phyloP scores from a whole-genome alignment of 495 filamentous ascomycete genomes.

The Hypoxylon rickii region DNA sequence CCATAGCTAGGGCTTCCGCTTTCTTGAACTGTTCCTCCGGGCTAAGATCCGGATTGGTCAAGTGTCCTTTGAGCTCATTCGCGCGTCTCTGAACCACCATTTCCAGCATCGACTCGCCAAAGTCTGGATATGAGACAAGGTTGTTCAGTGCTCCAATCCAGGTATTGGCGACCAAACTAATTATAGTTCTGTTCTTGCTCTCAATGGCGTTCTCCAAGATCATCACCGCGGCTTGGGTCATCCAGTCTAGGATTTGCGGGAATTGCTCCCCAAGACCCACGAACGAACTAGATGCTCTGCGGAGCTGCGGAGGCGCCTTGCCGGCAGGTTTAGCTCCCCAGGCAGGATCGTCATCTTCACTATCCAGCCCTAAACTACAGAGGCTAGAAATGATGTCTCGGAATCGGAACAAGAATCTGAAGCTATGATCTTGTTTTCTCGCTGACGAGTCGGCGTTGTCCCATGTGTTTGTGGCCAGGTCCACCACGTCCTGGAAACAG shows the following conservation, averaged over 20 bases:
- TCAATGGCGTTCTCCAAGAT: not conserved
- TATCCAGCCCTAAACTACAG: not conserved
- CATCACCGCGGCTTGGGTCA: conserved; percentile 2
- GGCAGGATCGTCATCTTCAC: not conserved
- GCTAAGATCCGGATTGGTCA: not conserved
- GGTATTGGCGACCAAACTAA: conserved; percentile 1
- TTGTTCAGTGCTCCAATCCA: conserved; percentile 4
- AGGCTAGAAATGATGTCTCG: not conserved
- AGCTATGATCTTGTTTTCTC: too few species aligned
- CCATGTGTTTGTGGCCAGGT: not conserved
- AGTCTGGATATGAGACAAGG: not conserved
- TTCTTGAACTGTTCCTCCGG: not conserved
- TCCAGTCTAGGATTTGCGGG: not conserved
- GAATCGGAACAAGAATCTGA: not conserved
- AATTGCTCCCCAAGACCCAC: not conserved
- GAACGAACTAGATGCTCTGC: not conserved
- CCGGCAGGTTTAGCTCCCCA: not conserved
- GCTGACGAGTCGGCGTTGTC: not conserved
- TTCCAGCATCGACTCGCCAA: conserved; percentile 5
- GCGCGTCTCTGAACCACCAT: not conserved
- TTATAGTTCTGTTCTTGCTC: not conserved
- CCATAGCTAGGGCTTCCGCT: not conserved
- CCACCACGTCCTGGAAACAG: not conserved
- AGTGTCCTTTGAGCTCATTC: not conserved
- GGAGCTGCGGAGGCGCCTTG: not conserved